These are phyloP conservation scores for Pyronema domesticum DNA, from an alignment of 495 filamentous ascomycete species.

Conservation along the genomic window DNA sequence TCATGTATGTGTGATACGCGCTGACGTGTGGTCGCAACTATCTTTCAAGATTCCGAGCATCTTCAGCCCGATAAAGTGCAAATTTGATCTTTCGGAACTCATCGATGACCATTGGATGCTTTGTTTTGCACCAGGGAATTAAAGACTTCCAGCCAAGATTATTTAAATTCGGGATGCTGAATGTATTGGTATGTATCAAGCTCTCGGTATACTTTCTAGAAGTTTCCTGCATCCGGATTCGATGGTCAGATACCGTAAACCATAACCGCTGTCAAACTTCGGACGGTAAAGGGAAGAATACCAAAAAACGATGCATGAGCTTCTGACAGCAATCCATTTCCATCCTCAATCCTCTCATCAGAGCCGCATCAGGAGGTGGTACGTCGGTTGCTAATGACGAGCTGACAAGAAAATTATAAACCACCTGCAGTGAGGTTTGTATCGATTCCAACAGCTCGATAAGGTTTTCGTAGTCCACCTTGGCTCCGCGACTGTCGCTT, in stretches of 20 bases:
- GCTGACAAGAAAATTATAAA: background rate
- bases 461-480: background rate
- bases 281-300: no score
- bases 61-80: background rate
- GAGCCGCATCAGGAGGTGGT: background rate
- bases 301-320: no score
- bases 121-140: no score
- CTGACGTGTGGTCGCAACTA: background rate
- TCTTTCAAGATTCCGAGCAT: background rate
- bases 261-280: background rate
- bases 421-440: background rate
- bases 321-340: background rate
- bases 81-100: background rate
- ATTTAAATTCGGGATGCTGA: no score
- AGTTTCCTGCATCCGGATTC: background rate
- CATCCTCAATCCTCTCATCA: background rate
- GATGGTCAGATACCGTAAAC: background rate
- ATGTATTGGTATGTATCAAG: no score
- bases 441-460: background rate
- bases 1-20: background rate
- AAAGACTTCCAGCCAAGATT: no score
- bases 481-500: background rate
- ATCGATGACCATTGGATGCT: background rate
- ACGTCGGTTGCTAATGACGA: background rate
- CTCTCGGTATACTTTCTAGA: background rate